Evolutionary conservation across 2,329 filamentous ascomycete species (phyloP).

Genomic region (Emergomyces pasteurianus): DNA sequence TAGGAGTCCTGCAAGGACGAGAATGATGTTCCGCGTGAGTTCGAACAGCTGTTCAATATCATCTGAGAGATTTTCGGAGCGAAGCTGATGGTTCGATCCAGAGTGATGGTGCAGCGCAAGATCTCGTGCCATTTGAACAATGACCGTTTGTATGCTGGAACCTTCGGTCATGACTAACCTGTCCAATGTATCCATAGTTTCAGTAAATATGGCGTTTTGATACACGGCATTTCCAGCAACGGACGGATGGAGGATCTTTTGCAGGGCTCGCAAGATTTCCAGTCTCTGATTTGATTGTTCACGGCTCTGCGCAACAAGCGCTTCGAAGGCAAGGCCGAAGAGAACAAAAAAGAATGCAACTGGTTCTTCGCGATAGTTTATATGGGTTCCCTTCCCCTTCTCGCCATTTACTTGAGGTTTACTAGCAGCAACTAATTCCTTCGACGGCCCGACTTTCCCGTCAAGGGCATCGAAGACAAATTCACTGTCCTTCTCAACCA

Average conservation of each 20-base stretch:
- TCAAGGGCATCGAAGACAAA: slow-evolving; percentile 96
- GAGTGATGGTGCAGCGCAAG: slow-evolving; percentile 86
- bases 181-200: slow-evolving; percentile 93
- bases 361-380: slow-evolving; percentile 96
- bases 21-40: slow-evolving; percentile 86
- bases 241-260: slow-evolving; percentile 87
- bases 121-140: slow-evolving; percentile 86
- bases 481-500: slow-evolving; percentile 95
- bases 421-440: background rate
- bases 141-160: slow-evolving; percentile 75
- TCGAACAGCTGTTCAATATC: slow-evolving; percentile 98
- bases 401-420: slow-evolving; percentile 16
- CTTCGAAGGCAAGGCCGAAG: slow-evolving; percentile 93
- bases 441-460: slow-evolving; percentile 45
- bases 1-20: slow-evolving; percentile 77
- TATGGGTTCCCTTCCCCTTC: slow-evolving; percentile 58
- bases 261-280: slow-evolving; percentile 79
- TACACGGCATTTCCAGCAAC: slow-evolving; percentile 96
- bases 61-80: slow-evolving; percentile 72
- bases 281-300: slow-evolving; percentile 63
- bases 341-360: slow-evolving; percentile 98
- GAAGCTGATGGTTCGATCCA: slow-evolving; percentile 55
- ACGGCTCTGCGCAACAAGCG: slow-evolving; percentile 68
- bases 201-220: slow-evolving; percentile 86
- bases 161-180: slow-evolving; percentile 85